Evolutionary conservation across 805 yeast genomes (phyloP), one percentile per base, ranked within the genome.

Genomic region (Ogataea populi-albae): DNA sequence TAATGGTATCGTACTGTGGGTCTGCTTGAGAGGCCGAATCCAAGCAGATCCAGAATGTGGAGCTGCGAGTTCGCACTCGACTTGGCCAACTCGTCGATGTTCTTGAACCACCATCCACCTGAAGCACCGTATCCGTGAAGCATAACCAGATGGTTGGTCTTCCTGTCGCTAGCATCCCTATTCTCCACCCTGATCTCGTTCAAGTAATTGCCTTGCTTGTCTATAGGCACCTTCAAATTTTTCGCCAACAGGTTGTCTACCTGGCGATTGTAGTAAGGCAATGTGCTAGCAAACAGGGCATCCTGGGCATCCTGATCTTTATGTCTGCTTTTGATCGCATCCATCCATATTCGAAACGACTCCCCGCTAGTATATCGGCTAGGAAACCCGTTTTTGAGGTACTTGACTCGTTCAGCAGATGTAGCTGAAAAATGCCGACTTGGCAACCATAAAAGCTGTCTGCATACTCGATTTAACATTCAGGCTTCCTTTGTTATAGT

Each of bases 61-160:
- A 64, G 47, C 10, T 45, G 44, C 8, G 55, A 38, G 23, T 48
- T 29, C 1, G 39, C 19, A 19, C 37, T 41, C 3, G 59, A 49
- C 15, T 57, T 44, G 25, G 71, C 64, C 31, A 75, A 52, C 6
- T 67, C 50, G 38, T 68, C 69, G 37, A 73, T 66, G 41, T 75
- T 75, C 33, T 77, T 63, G 21, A 76, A 77, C 62, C 73, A 75
- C 57, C 78, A 73, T 2, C 79, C 79, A 12, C 65, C 52, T 0
- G 77, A 65, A 1, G 81, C 78, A 0, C 77, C 81, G 52, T 71
- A 75, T 0, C 81, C 81, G 47, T 75, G 81, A 15, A 75, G 37
- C 58, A 75, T 67, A 3, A 74, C 80, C 16, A 75, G 42, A 49
- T 73, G 71, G 1, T 42, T 45, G 6, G 37, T 16, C 14, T 37